Evolutionary conservation across 345 rosid genomes (phyloP).

Genomic region (Brassica juncea): DNA sequence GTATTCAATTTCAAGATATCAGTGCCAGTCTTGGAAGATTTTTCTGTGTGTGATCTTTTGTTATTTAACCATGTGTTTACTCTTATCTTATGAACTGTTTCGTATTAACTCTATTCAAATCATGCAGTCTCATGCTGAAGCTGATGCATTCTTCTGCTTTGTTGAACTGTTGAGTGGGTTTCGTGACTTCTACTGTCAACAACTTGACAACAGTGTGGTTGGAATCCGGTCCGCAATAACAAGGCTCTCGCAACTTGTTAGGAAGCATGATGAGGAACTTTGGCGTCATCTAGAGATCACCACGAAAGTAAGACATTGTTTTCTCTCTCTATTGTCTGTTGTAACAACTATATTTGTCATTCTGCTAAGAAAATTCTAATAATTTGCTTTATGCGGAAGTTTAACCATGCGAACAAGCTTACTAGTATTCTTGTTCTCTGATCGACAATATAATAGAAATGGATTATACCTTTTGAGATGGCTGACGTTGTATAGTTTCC

Average conservation of each 20-base stretch:
- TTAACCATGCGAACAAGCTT: background rate
- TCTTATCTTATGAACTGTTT: slow-evolving; percentile 1
- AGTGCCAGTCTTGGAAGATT: background rate
- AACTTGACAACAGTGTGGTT: slow-evolving; percentile 93
- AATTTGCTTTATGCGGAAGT: too few relatives aligned
- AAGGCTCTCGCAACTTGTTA: slow-evolving; percentile 76
- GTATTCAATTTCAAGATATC: slow-evolving; percentile 10
- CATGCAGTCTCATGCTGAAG: slow-evolving; percentile 45
- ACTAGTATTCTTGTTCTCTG: background rate
- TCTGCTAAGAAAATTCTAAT: background rate
- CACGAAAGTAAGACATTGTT: slow-evolving; percentile 67
- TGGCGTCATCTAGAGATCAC: slow-evolving; percentile 99
- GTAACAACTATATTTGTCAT: background rate
- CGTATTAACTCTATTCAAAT: slow-evolving; percentile 24
- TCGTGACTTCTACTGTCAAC: slow-evolving; percentile 96
- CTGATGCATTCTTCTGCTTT: slow-evolving; percentile 63
- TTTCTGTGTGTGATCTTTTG: background rate
- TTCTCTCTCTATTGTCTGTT: background rate
- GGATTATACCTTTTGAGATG: background rate
- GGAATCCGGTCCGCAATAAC: slow-evolving; percentile 91
- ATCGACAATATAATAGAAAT: background rate
- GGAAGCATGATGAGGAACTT: slow-evolving; percentile 96
- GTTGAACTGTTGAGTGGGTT: slow-evolving; percentile 93
- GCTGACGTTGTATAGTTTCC: slow-evolving; percentile 15
- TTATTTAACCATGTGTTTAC: slow-evolving; percentile 1